Percentiles rank a stretch among this genome's conserved stretches.
phyloP scores from a whole-genome alignment of 306 rosid species.

The Sicyos baderoa region DNA sequence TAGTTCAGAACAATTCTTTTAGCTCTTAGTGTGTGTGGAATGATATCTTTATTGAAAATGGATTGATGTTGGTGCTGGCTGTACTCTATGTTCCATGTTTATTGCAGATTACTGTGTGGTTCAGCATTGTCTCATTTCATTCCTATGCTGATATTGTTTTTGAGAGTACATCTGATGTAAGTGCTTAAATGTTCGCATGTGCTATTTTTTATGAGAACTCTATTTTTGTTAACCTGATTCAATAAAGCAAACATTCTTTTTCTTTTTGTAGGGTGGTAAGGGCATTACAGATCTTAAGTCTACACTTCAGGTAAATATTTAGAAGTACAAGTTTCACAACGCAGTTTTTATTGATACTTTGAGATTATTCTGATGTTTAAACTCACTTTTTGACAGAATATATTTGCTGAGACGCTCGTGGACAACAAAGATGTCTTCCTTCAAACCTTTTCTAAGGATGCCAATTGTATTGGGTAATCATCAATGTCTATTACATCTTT shows the following conservation, averaged over 20 bases:
- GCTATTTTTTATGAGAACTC: background rate
- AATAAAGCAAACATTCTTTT: slow-evolving; percentile 1
- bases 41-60: background rate
- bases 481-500: background rate
- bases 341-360: background rate
- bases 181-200: slow-evolving; percentile 24
- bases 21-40: background rate
- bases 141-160: slow-evolving; percentile 63
- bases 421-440: slow-evolving; percentile 74
- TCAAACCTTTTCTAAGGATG: slow-evolving; percentile 43
- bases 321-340: background rate
- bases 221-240: background rate
- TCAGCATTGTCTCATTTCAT: slow-evolving; percentile 69
- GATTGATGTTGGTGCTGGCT: background rate
- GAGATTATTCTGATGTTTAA: slow-evolving; percentile 21
- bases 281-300: slow-evolving; percentile 74
- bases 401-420: slow-evolving; percentile 78
- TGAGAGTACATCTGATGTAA: slow-evolving; percentile 66
- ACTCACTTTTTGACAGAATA: slow-evolving; percentile 44
- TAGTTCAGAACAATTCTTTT: background rate
- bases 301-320: slow-evolving; percentile 57
- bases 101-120: slow-evolving; percentile 73
- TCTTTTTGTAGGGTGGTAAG: slow-evolving; percentile 60
- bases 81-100: background rate
- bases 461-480: slow-evolving; percentile 48